phyloP scores from a whole-genome alignment of 1,284 basidiomycete genomes.

The Rhodotorula sp. region DNA sequence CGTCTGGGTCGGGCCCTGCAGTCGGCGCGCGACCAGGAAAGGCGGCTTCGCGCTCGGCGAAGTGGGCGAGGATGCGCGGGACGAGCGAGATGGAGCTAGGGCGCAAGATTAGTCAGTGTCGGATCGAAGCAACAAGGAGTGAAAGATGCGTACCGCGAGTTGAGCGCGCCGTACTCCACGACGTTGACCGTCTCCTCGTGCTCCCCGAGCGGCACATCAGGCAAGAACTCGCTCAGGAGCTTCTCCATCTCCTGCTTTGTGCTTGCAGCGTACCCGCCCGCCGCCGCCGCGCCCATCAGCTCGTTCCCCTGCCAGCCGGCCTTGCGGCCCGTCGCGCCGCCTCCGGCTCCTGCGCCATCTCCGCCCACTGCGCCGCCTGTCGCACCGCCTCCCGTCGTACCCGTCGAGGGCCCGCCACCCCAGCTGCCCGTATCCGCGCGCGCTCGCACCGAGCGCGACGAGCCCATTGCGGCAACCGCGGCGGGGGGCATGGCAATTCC shows the following conservation, averaged over 20 bases:
- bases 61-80: conserved; percentile 47
- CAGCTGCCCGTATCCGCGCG: background rate
- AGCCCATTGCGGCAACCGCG: background rate
- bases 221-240: conserved; percentile 45
- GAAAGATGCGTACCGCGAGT: conserved; percentile 24
- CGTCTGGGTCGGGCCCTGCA: conserved; percentile 10
- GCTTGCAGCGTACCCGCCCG: conserved; percentile 49
- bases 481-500: background rate
- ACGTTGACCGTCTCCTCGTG: conserved; percentile 46
- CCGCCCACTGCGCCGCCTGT: background rate
- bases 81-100: conserved; percentile 47
- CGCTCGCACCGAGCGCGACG: background rate
- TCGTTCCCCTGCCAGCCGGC: conserved; percentile 17
- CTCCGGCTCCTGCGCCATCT: background rate
- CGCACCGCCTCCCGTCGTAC: background rate
- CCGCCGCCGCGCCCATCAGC: conserved; percentile 38
- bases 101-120: too few relatives aligned
- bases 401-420: conserved; percentile 3
- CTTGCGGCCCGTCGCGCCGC: background rate
- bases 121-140: too few relatives aligned
- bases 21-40: conserved; percentile 14
- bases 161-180: conserved; percentile 52
- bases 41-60: conserved; percentile 31
- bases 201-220: conserved; percentile 43
- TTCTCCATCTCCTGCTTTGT: conserved; percentile 47